A percentile compares a stretch with the other conserved stretches of the same genome.
These are phyloP conservation scores for Jacaranda mimosifolia DNA, from an alignment of 257 asterid genomes.

Conservation along the genomic window DNA sequence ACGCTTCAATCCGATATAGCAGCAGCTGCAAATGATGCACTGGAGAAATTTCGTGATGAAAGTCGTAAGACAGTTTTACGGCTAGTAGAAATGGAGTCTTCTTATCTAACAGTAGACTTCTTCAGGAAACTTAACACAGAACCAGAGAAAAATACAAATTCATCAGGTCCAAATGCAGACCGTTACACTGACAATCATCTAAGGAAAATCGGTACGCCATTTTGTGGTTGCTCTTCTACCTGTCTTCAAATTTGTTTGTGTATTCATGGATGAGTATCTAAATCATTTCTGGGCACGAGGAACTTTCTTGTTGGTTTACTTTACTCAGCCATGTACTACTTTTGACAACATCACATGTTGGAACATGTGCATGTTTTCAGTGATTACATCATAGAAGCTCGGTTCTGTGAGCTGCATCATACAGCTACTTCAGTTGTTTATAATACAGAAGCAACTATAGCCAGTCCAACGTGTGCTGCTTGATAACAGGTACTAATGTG, in stretches of 20 bases:
- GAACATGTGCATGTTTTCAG: not conserved
- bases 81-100: constrained; percentile 96
- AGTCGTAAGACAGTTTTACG: constrained; percentile 85
- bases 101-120: constrained; percentile 94
- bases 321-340: not conserved
- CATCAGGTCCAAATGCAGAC: constrained; percentile 59
- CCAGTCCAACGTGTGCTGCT: constrained; percentile 20
- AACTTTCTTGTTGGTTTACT: constrained; percentile 2
- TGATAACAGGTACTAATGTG: constrained; percentile 79
- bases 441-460: not conserved
- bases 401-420: not conserved
- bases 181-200: constrained; percentile 85
- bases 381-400: not conserved
- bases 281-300: not conserved
- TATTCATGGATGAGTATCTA: not conserved
- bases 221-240: not conserved
- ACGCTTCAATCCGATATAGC: constrained; percentile 94
- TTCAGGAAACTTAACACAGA: constrained; percentile 88
- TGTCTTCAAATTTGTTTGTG: constrained; percentile 1
- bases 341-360: too few species aligned
- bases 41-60: constrained; percentile 96
- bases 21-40: constrained; percentile 89
- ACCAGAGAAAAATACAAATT: constrained; percentile 67
- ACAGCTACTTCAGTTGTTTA: not conserved
- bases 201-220: constrained; percentile 69